Evolutionary conservation across 495 filamentous ascomycete species (phyloP), one percentile per base, ranked within the genome.

Genomic region (Aspergillus avenaceus): DNA sequence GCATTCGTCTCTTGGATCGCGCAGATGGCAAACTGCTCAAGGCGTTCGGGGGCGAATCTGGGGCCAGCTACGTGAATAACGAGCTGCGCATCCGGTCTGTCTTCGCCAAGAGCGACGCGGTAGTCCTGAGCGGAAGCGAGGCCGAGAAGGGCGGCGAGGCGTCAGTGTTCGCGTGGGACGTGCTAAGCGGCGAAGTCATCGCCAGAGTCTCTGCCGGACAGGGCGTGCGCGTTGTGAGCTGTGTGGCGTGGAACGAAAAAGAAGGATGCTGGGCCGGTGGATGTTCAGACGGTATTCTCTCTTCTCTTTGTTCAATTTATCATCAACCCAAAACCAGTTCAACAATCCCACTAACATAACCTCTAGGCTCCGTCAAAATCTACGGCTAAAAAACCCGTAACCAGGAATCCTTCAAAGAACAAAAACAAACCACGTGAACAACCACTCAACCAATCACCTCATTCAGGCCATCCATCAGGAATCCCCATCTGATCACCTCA

Each of bases 121-220:
- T 83, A 27, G 88, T 95, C 8, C 60, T 98, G 18, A 86, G 82
- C 47, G 93, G 93, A n/a, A 86, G 87, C 55, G 91, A 97, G 69
- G 72, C 72, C 31, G 57, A 66, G 0, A 64, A 69, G 25, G 68
- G 62, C 13, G 65, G 62, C 8, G 21, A 82, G 56, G 72, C 73
- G 3, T 56, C 48, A 29, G 76, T 95, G 14, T 90, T 86, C 77
- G 88, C 84, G 11, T 97, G 92, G 90, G 91, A 96, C 78, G 62
- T 95, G n/a, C 57, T 96, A 42, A 86, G 75, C 31, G 92, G 90
- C 1, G 81, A 83, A 45, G 59, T 86, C 31, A 73, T 85, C 45
- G 76, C 81, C 21, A 79, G 72, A 45, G 58, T 91, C 37, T 62
- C 74, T 31, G 83, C 65, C 79, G 61, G 82, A 38, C 79, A 64